These are phyloP conservation scores for Ophiostoma pallidulum DNA, from an alignment of 2,329 filamentous ascomycete species.

Conservation along the genomic window DNA sequence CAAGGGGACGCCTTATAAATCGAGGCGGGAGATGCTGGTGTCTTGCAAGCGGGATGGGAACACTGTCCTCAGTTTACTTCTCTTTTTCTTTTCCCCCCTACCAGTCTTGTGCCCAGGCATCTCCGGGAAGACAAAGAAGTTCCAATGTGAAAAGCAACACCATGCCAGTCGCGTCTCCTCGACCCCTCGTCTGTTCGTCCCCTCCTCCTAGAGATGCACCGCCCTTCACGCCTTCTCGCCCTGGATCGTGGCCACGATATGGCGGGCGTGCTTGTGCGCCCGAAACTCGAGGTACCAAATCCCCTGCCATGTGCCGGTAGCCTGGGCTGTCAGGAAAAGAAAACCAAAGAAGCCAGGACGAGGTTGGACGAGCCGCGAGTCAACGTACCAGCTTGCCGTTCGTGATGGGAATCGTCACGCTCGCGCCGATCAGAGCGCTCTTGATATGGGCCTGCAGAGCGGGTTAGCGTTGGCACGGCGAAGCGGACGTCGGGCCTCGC, in stretches of 20 bases:
- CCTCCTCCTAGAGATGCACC: background rate
- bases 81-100: background rate
- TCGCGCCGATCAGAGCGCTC: conserved; percentile 77
- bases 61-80: background rate
- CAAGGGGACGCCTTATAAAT: no score
- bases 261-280: conserved; percentile 62
- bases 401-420: conserved; percentile 81
- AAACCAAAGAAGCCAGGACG: no score
- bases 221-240: conserved; percentile 51
- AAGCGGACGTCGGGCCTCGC: no score
- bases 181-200: no score
- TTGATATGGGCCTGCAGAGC: conserved; percentile 86
- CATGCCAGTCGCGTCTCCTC: background rate
- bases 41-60: no score
- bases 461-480: background rate
- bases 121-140: no score
- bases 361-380: no score
- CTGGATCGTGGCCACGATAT: conserved; percentile 87
- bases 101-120: no score
- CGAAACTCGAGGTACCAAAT: conserved; percentile 96
- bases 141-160: background rate
- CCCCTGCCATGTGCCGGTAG: conserved; percentile 67
- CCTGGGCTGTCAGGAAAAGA: conserved; percentile 31
- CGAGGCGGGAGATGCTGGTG: no score
- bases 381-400: conserved; percentile 63